These are phyloP conservation scores for Pseudopyrenochaeta lycopersici DNA, from an alignment of 2,329 filamentous ascomycete species.

Conservation along the genomic window DNA sequence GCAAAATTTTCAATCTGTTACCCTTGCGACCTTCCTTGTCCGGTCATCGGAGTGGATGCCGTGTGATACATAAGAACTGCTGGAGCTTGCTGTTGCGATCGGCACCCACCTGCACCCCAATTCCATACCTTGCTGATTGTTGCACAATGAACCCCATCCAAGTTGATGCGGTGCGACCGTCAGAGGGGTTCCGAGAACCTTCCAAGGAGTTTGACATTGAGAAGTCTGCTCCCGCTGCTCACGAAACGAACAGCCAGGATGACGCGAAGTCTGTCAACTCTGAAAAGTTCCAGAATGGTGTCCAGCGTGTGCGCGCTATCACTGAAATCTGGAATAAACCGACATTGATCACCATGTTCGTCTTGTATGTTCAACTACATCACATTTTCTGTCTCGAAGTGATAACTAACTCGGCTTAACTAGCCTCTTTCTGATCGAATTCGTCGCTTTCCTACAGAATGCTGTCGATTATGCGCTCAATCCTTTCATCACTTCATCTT, in stretches of 20 bases:
- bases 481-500: conserved; percentile 52
- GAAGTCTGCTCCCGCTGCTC: conserved; percentile 21
- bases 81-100: conserved; percentile 15
- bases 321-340: conserved; percentile 52
- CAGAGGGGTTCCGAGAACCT: conserved; percentile 10
- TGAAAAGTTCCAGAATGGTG: conserved; percentile 48
- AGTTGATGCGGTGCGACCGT: conserved; percentile 24
- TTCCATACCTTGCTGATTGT: conserved; percentile 16
- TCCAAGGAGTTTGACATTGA: conserved; percentile 29
- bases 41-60: conserved; percentile 31
- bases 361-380: conserved; percentile 39
- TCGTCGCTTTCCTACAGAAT: conserved; percentile 59
- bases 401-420: not conserved
- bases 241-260: conserved; percentile 15
- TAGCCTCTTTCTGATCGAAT: conserved; percentile 58
- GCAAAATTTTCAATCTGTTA: conserved; percentile 27
- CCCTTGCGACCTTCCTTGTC: conserved; percentile 25
- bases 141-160: conserved; percentile 20
- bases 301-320: conserved; percentile 52
- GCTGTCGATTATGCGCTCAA: conserved; percentile 51
- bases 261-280: conserved; percentile 29
- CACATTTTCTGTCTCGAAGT: not conserved
- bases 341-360: conserved; percentile 49
- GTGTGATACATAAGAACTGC: conserved; percentile 25
- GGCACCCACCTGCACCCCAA: conserved; percentile 16